These are phyloP conservation scores for Rhizophagus prolifer DNA, from an alignment of 192 early-diverging fungal genomes.

Conservation along the genomic window DNA sequence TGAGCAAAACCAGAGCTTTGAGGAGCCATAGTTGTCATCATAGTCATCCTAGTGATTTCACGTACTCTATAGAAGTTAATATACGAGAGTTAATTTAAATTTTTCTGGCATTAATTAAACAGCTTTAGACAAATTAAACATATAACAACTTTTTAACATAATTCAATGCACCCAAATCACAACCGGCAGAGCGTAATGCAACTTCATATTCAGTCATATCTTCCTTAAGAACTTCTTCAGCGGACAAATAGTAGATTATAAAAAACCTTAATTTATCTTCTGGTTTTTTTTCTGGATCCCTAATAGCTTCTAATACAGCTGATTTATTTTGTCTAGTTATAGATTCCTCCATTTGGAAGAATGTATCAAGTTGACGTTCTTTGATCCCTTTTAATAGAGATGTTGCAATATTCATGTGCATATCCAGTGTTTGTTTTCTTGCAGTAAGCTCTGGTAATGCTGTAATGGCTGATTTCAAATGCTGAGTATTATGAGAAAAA, in stretches of 20 bases:
- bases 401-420: conserved; percentile 99
- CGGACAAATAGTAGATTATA: conserved; percentile 82
- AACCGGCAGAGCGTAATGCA: conserved; percentile 73
- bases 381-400: conserved; percentile 84
- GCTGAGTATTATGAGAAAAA: conserved; percentile 80
- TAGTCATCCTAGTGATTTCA: conserved; percentile 62
- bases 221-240: conserved; percentile 70
- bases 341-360: conserved; percentile 92
- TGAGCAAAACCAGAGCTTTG: conserved; percentile 49
- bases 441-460: conserved; percentile 94
- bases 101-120: not conserved
- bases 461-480: conserved; percentile 87
- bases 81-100: not conserved
- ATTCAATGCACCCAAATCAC: conserved; percentile 68
- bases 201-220: conserved; percentile 85
- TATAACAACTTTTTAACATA: conserved; percentile 78
- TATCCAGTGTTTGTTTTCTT: conserved; percentile 89
- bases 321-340: conserved; percentile 79
- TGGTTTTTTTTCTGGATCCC: conserved; percentile 78
- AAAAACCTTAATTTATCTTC: conserved; percentile 92
- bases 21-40: conserved; percentile 44
- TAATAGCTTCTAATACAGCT: conserved; percentile 77
- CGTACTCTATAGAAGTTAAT: conserved; percentile 40
- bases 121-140: not conserved
- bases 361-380: conserved; percentile 88